These are phyloP conservation scores for Ogataea degrootiae DNA, from an alignment of 805 yeast genomes.

Conservation along the genomic window DNA sequence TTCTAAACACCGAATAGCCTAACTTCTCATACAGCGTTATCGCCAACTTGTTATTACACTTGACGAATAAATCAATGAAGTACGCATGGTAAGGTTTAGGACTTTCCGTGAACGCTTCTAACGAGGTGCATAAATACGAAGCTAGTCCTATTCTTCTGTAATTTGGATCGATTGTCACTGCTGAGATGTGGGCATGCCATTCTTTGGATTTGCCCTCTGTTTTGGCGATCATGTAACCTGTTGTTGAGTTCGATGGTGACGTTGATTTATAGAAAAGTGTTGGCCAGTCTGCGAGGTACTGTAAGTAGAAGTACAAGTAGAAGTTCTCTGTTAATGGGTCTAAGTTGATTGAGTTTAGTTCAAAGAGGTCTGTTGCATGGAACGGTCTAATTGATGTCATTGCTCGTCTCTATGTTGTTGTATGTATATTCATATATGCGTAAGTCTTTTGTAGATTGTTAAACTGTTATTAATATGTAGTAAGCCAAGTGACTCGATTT, in stretches of 20 bases:
- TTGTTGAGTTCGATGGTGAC: slow-evolving; percentile 29
- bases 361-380: slow-evolving; percentile 77
- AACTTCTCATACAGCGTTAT: slow-evolving; percentile 77
- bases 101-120: slow-evolving; percentile 67
- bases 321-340: slow-evolving; percentile 93
- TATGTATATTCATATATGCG: no score
- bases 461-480: no score
- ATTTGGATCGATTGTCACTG: slow-evolving; percentile 82
- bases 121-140: slow-evolving; percentile 64
- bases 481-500: no score
- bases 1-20: slow-evolving; percentile 78
- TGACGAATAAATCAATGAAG: slow-evolving; percentile 88
- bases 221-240: slow-evolving; percentile 93
- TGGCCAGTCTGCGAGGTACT: slow-evolving; percentile 85
- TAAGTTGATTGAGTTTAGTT: slow-evolving; percentile 68
- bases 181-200: slow-evolving; percentile 97
- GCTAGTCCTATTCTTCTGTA: slow-evolving; percentile 87
- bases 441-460: no score
- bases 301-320: slow-evolving; percentile 75
- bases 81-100: slow-evolving; percentile 67
- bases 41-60: slow-evolving; percentile 78
- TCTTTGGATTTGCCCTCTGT: slow-evolving; percentile 81
- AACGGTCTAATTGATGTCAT: slow-evolving; percentile 92
- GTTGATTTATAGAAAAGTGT: slow-evolving; percentile 74
- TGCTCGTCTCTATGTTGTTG: background rate